phyloP scores from a whole-genome alignment of 139 green algal genomes.

The Eudorina sp. region DNA sequence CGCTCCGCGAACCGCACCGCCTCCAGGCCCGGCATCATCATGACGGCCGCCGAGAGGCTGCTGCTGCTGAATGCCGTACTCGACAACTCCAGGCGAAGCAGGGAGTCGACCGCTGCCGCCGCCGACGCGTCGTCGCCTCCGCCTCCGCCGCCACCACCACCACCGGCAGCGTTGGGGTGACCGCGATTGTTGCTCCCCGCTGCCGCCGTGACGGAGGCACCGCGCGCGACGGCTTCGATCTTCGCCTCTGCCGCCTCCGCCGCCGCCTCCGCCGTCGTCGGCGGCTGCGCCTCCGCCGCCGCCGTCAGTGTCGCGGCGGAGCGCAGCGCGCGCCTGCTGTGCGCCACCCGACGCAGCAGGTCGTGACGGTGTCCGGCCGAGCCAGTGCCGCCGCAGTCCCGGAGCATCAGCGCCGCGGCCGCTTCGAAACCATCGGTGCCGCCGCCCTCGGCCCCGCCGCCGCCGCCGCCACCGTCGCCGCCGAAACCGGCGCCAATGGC shows the following conservation, averaged over 20 bases:
- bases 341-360: not conserved
- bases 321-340: not conserved
- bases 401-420: not conserved
- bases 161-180: not conserved
- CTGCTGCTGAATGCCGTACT: not conserved
- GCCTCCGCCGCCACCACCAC: not conserved
- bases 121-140: not conserved
- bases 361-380: not conserved
- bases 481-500: too few species aligned
- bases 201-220: not conserved
- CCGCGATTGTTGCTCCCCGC: not conserved
- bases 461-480: not conserved
- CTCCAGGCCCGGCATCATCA: slow-evolving; percentile 1
- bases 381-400: too few species aligned
- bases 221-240: not conserved
- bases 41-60: not conserved
- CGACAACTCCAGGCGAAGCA: not conserved
- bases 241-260: not conserved
- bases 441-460: not conserved
- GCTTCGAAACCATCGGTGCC: not conserved
- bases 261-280: too few species aligned
- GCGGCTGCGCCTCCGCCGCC: too few species aligned
- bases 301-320: not conserved
- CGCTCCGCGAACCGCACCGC: slow-evolving; percentile 1
- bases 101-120: not conserved